A percentile compares a stretch with the other conserved stretches of the same genome.
phyloP scores from a whole-genome alignment of 164 flowering plant species.

The Akebia trifoliata region DNA sequence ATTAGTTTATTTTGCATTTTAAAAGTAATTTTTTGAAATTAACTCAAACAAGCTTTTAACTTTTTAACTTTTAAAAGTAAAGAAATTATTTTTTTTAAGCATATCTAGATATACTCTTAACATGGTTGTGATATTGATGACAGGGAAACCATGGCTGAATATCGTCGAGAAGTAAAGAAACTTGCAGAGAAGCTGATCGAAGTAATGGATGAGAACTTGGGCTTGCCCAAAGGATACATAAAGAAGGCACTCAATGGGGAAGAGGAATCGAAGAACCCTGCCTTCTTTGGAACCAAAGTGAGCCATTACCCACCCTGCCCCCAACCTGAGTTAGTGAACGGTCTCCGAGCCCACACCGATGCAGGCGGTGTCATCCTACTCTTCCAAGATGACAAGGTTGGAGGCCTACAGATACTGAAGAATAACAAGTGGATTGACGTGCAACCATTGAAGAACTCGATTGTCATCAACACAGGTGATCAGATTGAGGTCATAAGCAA shows the following conservation, averaged over 20 bases:
- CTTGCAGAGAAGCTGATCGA: constrained; percentile 68
- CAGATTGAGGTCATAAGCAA: constrained; percentile 90
- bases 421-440: constrained; percentile 83
- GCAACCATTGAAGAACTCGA: constrained; percentile 65
- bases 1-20: no score
- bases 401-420: constrained; percentile 77
- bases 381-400: constrained; percentile 76
- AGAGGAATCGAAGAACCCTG: constrained; percentile 25
- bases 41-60: no score
- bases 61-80: no score
- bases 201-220: constrained; percentile 82
- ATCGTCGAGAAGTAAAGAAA: constrained; percentile 64
- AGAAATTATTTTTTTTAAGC: no score
- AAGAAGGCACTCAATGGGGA: constrained; percentile 54
- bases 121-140: not conserved
- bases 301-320: constrained; percentile 94
- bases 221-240: constrained; percentile 67
- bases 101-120: no score
- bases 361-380: constrained; percentile 91
- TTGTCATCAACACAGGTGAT: constrained; percentile 89
- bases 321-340: constrained; percentile 56
- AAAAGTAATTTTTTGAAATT: no score
- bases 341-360: constrained; percentile 88
- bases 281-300: constrained; percentile 87
- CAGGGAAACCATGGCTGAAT: constrained; percentile 85